These are phyloP conservation scores for Ensete ventricosum DNA, from an alignment of 176 grass and related monocot genomes.

Conservation along the genomic window DNA sequence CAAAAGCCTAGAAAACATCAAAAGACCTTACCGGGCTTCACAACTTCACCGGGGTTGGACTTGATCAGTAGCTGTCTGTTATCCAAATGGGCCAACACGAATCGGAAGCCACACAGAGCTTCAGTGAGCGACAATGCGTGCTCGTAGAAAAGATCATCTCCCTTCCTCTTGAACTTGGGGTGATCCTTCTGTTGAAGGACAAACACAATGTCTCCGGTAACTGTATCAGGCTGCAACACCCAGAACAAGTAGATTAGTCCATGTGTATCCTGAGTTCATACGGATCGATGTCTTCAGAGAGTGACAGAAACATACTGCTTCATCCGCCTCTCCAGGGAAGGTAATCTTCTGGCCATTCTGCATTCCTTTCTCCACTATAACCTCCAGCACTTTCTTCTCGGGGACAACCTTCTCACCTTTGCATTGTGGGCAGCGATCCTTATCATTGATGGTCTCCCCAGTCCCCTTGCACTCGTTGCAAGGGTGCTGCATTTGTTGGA, in stretches of 20 bases:
- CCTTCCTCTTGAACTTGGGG: slow-evolving; percentile 16
- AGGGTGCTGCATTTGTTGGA: slow-evolving; percentile 94
- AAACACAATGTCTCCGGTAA: slow-evolving; percentile 1
- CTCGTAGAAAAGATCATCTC: slow-evolving; percentile 7
- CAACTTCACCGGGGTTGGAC: slow-evolving; percentile 17
- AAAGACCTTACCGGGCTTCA: slow-evolving; percentile 10
- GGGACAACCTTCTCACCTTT: slow-evolving; percentile 90
- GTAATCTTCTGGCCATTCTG: slow-evolving; percentile 87
- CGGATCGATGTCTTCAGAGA: background rate
- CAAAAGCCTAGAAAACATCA: background rate
- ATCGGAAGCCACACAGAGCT: slow-evolving; percentile 12
- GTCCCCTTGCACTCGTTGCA: slow-evolving; percentile 97
- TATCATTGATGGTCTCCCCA: slow-evolving; percentile 84
- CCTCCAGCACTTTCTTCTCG: slow-evolving; percentile 97
- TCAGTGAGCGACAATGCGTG: background rate
- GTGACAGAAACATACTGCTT: slow-evolving; percentile 51
- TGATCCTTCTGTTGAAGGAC: slow-evolving; percentile 12
- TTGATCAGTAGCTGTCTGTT: slow-evolving; percentile 18
- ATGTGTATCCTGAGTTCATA: background rate
- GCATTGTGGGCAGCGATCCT: slow-evolving; percentile 79
- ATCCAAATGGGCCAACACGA: slow-evolving; percentile 7
- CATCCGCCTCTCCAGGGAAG: slow-evolving; percentile 97
- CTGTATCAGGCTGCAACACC: background rate
- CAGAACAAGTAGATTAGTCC: background rate
- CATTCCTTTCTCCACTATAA: slow-evolving; percentile 95